Conservation (phyloP, 352 stramenopile species). For the Blastocystis sp. region DNA sequence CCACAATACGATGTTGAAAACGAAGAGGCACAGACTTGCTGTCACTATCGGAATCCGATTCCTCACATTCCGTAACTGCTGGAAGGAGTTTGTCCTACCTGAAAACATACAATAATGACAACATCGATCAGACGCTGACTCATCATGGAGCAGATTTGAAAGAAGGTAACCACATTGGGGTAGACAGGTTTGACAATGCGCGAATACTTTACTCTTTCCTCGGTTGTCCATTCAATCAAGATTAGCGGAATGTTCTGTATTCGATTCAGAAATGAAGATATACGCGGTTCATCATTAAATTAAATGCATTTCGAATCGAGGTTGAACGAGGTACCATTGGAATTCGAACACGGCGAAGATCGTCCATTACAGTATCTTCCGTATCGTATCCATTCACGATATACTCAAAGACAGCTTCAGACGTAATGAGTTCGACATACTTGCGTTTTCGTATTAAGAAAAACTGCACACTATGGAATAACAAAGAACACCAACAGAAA, state of each 20-base stretch:
- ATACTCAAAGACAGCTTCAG: conserved; percentile 37
- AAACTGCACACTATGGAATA: background rate
- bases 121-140: conserved; percentile 27
- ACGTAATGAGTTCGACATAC: conserved; percentile 48
- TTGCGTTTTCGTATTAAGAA: conserved; percentile 47
- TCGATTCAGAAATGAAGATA: background rate
- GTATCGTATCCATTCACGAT: conserved; percentile 21
- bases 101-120: too few relatives aligned
- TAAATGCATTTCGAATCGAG: conserved; percentile 19
- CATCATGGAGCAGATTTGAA: conserved; percentile 39
- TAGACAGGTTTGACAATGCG: background rate
- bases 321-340: background rate
- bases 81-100: background rate
- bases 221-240: conserved; percentile 7
- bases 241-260: conserved; percentile 28
- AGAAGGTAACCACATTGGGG: conserved; percentile 17
- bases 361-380: conserved; percentile 32
- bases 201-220: background rate
- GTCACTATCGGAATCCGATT: background rate
- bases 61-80: background rate
- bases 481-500: background rate
- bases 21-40: background rate
- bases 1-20: background rate
- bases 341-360: conserved; percentile 2
- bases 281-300: conserved; percentile 2